Percentiles rank a stretch among this genome's conserved stretches.
Evolutionary conservation across 345 rosid genomes (phyloP).

Genomic region (Anacardium occidentale): DNA sequence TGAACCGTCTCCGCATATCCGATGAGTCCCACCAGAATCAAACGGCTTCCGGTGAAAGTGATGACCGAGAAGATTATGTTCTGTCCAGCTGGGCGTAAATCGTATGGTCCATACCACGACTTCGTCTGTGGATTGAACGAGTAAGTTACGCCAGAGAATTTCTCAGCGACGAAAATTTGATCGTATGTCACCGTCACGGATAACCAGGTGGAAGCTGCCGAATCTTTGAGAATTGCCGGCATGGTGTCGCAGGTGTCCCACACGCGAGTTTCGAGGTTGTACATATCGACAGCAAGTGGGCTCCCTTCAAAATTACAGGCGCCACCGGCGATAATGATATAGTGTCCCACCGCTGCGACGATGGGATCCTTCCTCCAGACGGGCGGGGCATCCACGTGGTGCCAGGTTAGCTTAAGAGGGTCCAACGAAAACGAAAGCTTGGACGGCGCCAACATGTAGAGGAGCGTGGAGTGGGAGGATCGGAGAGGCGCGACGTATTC

Average conservation of each 20-base stretch:
- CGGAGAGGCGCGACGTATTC: slow-evolving; percentile 36
- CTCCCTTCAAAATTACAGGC: slow-evolving; percentile 67
- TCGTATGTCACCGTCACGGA: slow-evolving; percentile 43
- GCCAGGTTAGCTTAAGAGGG: slow-evolving; percentile 66
- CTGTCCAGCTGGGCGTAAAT: slow-evolving; percentile 30
- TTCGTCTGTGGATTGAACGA: slow-evolving; percentile 50
- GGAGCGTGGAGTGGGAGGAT: slow-evolving; percentile 59
- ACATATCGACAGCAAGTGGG: slow-evolving; percentile 63
- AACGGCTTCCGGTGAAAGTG: slow-evolving; percentile 30
- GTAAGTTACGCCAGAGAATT: slow-evolving; percentile 43
- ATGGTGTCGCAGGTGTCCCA: slow-evolving; percentile 62
- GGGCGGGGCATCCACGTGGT: slow-evolving; percentile 48
- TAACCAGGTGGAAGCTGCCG: slow-evolving; percentile 61
- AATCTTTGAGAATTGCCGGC: slow-evolving; percentile 51
- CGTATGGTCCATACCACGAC: slow-evolving; percentile 53
- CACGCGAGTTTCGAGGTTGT: slow-evolving; percentile 33
- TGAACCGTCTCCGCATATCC: slow-evolving; percentile 30
- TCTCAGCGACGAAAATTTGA: slow-evolving; percentile 52
- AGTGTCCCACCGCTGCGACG: slow-evolving; percentile 51
- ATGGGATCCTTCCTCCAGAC: slow-evolving; percentile 71
- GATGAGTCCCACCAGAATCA: slow-evolving; percentile 49
- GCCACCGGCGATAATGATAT: slow-evolving; percentile 60
- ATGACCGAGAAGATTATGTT: slow-evolving; percentile 32
- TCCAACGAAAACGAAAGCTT: slow-evolving; percentile 67
- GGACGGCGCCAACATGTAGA: slow-evolving; percentile 56